Base-by-base conservation (phyloP, 257 asterid genomes). In the Solanum piurae region DNA sequence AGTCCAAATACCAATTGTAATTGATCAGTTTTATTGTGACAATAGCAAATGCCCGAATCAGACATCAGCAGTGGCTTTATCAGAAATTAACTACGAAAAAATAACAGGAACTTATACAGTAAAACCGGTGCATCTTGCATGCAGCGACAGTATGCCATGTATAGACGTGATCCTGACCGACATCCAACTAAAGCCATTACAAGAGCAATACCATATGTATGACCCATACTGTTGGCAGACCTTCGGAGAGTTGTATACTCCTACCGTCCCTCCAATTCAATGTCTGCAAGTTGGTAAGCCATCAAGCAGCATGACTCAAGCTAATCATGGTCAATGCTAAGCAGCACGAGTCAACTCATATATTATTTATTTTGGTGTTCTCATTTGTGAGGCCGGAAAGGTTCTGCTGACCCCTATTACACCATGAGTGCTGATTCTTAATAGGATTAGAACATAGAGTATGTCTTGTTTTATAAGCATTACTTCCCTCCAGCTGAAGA, bases 1-100 rank as follows among this genome's bases (percentile, higher is more conserved):
- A 86, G 99, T 97, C 79, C 94, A 95, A 88, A 83, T 92, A 27
- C 98, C 99, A 1, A 95, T 97, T 23, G 91, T 97, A 33, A 95
- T 97, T 82, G 98, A 95, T 71, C 98, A 97, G 80, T 97, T 88
- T 90, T 97, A 97, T 86, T 97, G 99, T 83, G 99, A 97, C 91
- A 93, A 94, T 84, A 66, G 88, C 1, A 84, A 38, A 3, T 97
- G 99, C 94, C 90, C 52, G 93, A 97, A 97, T 72, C 96, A 95
- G 64, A 93, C 98, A 8, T 74, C 95, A 0, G 98, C 98, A 0
- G 98, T 97, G 86, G 93, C 96, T 34, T 88, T 97, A 86, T 91
- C 99, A 21, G 98, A 98, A 62, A 94, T 97, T 88, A 91, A 91
- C 92, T 95, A 92, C 52, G 94, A 90, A 36, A 93, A 92, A 82